These are phyloP conservation scores for Eucalyptus tenuipes DNA, from an alignment of 345 rosid species.

Conservation along the genomic window DNA sequence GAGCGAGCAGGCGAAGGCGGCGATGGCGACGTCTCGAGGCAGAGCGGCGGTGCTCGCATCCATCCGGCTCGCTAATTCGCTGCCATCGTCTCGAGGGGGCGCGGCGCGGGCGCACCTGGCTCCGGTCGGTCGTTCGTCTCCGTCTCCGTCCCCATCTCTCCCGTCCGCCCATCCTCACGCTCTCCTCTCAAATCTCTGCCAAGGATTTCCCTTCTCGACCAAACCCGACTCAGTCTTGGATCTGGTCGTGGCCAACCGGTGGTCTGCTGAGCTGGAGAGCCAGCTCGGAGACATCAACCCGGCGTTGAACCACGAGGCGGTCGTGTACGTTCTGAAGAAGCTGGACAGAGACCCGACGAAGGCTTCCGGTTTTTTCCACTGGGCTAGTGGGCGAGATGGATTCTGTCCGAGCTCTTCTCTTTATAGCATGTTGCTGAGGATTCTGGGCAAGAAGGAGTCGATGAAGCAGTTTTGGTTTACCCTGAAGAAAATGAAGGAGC, in stretches of 20 bases:
- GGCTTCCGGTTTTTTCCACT: conserved; percentile 49
- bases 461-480: conserved; percentile 59
- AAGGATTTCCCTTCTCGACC: conserved; percentile 23
- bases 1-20: neutral
- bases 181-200: neutral
- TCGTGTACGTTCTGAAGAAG: conserved; percentile 51
- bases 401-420: conserved; percentile 53
- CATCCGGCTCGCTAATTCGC: conserved; percentile 21
- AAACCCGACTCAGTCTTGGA: conserved; percentile 31
- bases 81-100: conserved; percentile 14
- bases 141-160: neutral
- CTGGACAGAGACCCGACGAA: conserved; percentile 42
- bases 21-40: conserved; percentile 62
- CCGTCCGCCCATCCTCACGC: neutral
- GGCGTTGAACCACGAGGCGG: conserved; percentile 42
- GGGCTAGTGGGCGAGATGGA: conserved; percentile 46
- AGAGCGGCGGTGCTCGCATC: conserved; percentile 22
- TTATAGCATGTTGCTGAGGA: conserved; percentile 55
- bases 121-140: conserved; percentile 33
- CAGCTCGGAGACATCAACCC: conserved; percentile 16
- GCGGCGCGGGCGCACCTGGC: conserved; percentile 6
- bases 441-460: conserved; percentile 28
- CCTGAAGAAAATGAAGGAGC: conserved; percentile 51
- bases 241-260: conserved; percentile 21
- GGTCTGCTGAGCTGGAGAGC: conserved; percentile 42